These are phyloP conservation scores for Stipa capillata DNA, from an alignment of 176 grass and related monocot genomes.

Conservation along the genomic window DNA sequence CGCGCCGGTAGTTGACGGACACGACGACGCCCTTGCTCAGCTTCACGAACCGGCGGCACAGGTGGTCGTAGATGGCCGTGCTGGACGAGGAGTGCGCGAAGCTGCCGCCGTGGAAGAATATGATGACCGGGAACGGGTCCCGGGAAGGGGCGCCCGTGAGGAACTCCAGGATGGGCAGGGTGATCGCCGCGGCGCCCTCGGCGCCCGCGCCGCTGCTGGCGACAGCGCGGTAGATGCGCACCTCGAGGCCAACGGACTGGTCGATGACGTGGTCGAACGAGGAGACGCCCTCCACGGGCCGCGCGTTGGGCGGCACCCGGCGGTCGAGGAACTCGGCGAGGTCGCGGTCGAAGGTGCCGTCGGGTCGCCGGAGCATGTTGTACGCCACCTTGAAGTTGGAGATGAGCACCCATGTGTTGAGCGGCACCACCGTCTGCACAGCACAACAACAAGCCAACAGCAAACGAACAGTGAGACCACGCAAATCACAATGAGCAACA, in stretches of 20 bases:
- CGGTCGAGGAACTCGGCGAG: slow-evolving; percentile 80
- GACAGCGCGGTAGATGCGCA: slow-evolving; percentile 77
- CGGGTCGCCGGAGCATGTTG: slow-evolving; percentile 84
- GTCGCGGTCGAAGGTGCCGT: slow-evolving; percentile 92
- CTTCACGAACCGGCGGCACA: slow-evolving; percentile 76
- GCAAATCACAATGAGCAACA: not conserved
- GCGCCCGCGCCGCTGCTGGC: not conserved
- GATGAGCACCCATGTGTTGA: slow-evolving; percentile 94
- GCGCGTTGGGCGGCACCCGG: slow-evolving; percentile 52
- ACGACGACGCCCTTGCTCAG: slow-evolving; percentile 70
- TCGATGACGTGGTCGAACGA: slow-evolving; percentile 88
- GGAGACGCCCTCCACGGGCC: slow-evolving; percentile 53
- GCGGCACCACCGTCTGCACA: slow-evolving; percentile 74
- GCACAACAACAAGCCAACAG: not conserved
- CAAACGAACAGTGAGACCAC: not conserved
- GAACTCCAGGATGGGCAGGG: slow-evolving; percentile 46
- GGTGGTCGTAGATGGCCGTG: slow-evolving; percentile 72
- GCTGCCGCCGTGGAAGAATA: slow-evolving; percentile 99
- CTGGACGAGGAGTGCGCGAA: slow-evolving; percentile 79
- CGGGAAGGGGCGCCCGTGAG: slow-evolving; percentile 38
- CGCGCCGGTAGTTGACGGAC: slow-evolving; percentile 86
- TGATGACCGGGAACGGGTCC: slow-evolving; percentile 84
- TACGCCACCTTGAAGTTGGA: slow-evolving; percentile 98
- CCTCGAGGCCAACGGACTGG: slow-evolving; percentile 45
- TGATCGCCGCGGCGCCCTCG: slow-evolving; percentile 10